Conservation (phyloP, 495 filamentous ascomycete genomes). For the Cercophora scortea region DNA sequence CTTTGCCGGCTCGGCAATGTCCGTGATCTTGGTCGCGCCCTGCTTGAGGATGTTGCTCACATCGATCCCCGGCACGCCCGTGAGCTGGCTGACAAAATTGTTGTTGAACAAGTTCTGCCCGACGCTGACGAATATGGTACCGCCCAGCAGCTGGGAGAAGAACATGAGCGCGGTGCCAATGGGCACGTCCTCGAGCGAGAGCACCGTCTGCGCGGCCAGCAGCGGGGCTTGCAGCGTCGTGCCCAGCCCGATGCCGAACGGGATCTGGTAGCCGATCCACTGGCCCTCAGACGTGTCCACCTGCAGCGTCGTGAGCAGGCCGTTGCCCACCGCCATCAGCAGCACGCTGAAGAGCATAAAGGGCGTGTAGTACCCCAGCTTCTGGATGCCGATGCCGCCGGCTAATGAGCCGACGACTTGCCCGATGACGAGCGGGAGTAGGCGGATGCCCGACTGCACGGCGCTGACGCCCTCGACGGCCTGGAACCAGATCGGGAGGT, state of each 20-base stretch:
- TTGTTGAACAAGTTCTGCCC: conserved; percentile 55
- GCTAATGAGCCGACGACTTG: conserved; percentile 23
- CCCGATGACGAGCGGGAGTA: conserved; percentile 35
- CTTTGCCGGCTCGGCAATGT: conserved; percentile 37
- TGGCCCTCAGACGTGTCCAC: conserved; percentile 14
- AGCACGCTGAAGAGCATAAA: conserved; percentile 51
- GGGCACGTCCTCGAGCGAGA: conserved; percentile 45
- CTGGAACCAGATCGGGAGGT: conserved; percentile 49
- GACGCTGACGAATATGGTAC: conserved; percentile 53
- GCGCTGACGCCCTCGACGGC: conserved; percentile 44
- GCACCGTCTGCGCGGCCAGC: conserved; percentile 34
- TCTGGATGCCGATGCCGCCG: conserved; percentile 34
- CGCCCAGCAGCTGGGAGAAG: conserved; percentile 54
- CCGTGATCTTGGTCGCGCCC: conserved; percentile 58
- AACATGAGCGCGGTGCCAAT: conserved; percentile 53
- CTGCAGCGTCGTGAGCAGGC: conserved; percentile 53
- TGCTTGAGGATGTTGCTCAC: conserved; percentile 36
- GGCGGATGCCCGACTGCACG: conserved; percentile 38
- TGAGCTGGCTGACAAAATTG: conserved; percentile 37
- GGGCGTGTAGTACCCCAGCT: conserved; percentile 56
- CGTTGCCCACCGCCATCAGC: conserved; percentile 53
- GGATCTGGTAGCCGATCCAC: conserved; percentile 55
- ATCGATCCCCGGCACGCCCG: conserved; percentile 38
- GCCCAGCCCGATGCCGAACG: conserved; percentile 42
- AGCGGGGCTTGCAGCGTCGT: conserved; percentile 27